Evolutionary conservation across 2,329 filamentous ascomycete genomes (phyloP).

Genomic region (Pseudogymnoascus sp.): DNA sequence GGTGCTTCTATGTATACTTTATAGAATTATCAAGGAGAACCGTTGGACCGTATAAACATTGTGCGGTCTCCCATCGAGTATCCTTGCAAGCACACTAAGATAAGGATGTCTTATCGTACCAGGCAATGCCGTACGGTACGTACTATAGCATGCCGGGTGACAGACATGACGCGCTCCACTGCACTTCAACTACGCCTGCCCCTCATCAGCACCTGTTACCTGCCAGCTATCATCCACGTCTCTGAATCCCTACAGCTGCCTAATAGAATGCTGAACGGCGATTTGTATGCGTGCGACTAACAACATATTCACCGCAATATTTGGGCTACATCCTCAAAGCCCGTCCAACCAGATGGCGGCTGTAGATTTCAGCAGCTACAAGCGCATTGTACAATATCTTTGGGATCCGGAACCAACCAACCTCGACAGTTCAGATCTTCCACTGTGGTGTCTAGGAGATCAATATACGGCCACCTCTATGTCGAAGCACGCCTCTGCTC

Average conservation of each 20-base stretch:
- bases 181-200: background rate
- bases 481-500: background rate
- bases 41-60: background rate
- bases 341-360: conserved; percentile 40
- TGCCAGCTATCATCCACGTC: background rate
- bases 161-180: conserved; percentile 8
- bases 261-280: background rate
- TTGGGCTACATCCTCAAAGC: conserved; percentile 4
- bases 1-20: background rate
- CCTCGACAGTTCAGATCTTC: conserved; percentile 54
- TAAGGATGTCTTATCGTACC: background rate
- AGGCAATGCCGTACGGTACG: background rate
- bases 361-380: conserved; percentile 67
- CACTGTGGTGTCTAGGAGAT: conserved; percentile 76
- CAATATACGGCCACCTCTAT: conserved; percentile 36
- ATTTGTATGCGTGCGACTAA: background rate
- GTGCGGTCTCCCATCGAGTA: background rate
- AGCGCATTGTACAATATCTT: conserved; percentile 80
- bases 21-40: background rate
- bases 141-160: conserved; percentile 8
- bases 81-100: conserved; percentile 5
- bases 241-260: background rate
- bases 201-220: background rate
- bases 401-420: conserved; percentile 88
- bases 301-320: conserved; percentile 2